A percentile compares a stretch with the other conserved stretches of the same genome.
Conservation (phyloP, 768 basidiomycete species). For the Pleurotus eryngii region DNA sequence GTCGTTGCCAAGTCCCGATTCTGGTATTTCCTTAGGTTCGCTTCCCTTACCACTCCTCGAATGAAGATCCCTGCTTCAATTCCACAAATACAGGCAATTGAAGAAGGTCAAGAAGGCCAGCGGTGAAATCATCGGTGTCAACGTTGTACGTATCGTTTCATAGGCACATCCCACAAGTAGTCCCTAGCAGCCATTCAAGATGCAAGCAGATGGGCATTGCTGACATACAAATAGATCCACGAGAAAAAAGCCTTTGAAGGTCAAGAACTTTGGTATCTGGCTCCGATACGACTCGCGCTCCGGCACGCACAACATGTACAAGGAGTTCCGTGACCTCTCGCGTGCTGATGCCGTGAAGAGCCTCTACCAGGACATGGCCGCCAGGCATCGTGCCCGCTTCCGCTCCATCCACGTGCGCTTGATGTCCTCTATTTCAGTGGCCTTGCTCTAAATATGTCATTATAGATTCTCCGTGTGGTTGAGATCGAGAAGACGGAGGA, state of each 20-base stretch:
- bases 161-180: slow-evolving; percentile 36
- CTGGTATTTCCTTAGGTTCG: slow-evolving; percentile 98
- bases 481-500: slow-evolving; percentile 93
- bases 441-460: background rate
- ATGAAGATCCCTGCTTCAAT: background rate
- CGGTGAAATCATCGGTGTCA: slow-evolving; percentile 98
- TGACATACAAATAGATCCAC: slow-evolving; percentile 72
- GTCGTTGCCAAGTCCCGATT: slow-evolving; percentile 99
- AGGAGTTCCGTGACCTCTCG: slow-evolving; percentile 95
- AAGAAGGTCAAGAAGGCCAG: slow-evolving; percentile 99
- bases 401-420: slow-evolving; percentile 88
- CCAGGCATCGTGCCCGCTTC: slow-evolving; percentile 98
- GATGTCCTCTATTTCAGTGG: background rate
- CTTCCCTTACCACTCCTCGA: background rate
- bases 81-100: slow-evolving; percentile 58
- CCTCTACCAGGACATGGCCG: slow-evolving; percentile 99
- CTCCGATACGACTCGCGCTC: slow-evolving; percentile 99
- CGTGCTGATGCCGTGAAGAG: slow-evolving; percentile 95
- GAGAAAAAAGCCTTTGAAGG: slow-evolving; percentile 97
- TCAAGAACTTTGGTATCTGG: slow-evolving; percentile 99
- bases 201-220: slow-evolving; percentile 78
- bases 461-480: slow-evolving; percentile 92
- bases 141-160: slow-evolving; percentile 73
- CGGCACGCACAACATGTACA: slow-evolving; percentile 99
- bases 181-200: slow-evolving; percentile 78